A percentile compares a stretch with the other conserved stretches of the same genome.
phyloP scores from a whole-genome alignment of 73 alveolate species.

The Paramecium bursaria region DNA sequence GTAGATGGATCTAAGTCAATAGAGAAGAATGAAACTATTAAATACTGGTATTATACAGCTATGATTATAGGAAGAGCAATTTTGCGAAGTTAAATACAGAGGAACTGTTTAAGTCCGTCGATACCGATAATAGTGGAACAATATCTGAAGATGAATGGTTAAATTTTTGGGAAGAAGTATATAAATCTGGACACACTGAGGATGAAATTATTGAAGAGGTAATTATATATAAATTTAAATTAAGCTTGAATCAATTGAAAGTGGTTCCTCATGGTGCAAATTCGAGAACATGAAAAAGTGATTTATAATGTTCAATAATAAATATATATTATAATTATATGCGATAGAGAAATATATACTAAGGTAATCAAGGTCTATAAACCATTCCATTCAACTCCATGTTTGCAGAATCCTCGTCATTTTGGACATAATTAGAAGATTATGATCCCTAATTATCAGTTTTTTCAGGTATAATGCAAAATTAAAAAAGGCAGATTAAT shows the following conservation, averaged over 20 bases:
- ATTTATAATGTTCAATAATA: too few relatives aligned
- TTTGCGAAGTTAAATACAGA: constrained; percentile 66
- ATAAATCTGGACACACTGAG: constrained; percentile 65
- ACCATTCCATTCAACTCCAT: too few relatives aligned
- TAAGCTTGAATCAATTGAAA: constrained; percentile 32
- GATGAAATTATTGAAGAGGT: constrained; percentile 65
- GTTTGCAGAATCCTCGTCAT: too few relatives aligned
- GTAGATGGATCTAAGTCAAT: constrained; percentile 65
- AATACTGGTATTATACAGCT: constrained; percentile 46
- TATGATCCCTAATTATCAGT: too few relatives aligned
- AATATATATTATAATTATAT: too few relatives aligned
- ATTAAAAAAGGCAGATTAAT: constrained; percentile 49
- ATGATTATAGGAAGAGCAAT: constrained; percentile 54
- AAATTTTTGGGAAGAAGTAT: constrained; percentile 59
- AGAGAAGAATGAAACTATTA: constrained; percentile 63
- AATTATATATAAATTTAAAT: background rate
- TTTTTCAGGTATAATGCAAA: too few relatives aligned
- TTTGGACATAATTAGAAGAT: too few relatives aligned
- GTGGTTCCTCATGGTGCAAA: constrained; percentile 48
- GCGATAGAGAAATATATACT: too few relatives aligned
- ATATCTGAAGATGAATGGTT: constrained; percentile 75
- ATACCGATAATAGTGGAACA: constrained; percentile 66
- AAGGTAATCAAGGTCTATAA: too few relatives aligned
- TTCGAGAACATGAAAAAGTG: constrained; percentile 22
- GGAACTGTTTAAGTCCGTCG: constrained; percentile 67